These are phyloP conservation scores for Naganishia vishniacii DNA, from an alignment of 768 basidiomycete genomes.

Conservation along the genomic window DNA sequence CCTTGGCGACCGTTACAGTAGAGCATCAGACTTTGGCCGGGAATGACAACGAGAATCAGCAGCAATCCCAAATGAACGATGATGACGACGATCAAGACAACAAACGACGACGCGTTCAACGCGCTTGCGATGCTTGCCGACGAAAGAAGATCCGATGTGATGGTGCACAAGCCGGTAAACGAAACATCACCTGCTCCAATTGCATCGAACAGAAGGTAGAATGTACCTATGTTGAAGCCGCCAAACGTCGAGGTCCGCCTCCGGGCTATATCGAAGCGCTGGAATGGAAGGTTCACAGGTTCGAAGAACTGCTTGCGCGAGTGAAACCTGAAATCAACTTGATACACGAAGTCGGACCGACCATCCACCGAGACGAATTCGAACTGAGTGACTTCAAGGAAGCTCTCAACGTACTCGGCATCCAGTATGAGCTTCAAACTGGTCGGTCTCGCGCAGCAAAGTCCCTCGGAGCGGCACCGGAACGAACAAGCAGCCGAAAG, in stretches of 20 bases:
- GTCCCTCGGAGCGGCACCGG: constrained; percentile 5
- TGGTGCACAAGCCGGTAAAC: constrained; percentile 39
- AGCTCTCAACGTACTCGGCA: constrained; percentile 29
- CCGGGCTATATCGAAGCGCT: constrained; percentile 46
- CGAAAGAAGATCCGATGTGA: constrained; percentile 79
- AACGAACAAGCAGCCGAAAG: neutral
- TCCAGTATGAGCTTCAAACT: constrained; percentile 30
- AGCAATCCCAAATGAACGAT: neutral
- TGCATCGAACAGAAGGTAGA: constrained; percentile 49
- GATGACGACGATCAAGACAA: neutral
- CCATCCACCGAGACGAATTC: constrained; percentile 41
- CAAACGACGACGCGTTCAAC: constrained; percentile 26
- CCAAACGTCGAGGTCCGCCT: constrained; percentile 43
- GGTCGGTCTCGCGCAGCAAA: constrained; percentile 18
- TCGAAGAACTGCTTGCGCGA: constrained; percentile 43
- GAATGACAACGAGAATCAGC: constrained; percentile 4
- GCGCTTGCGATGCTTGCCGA: constrained; percentile 67
- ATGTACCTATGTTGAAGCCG: constrained; percentile 54
- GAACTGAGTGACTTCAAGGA: constrained; percentile 43
- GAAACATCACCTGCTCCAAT: constrained; percentile 38
- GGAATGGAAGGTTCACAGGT: constrained; percentile 42
- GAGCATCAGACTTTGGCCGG: constrained; percentile 3
- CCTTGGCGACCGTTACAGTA: constrained; percentile 5
- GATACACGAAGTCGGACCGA: constrained; percentile 42
- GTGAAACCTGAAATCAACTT: constrained; percentile 43